Base-by-base conservation (phyloP, 2,329 filamentous ascomycete genomes). In the Emmonsiellopsis sp. region DNA sequence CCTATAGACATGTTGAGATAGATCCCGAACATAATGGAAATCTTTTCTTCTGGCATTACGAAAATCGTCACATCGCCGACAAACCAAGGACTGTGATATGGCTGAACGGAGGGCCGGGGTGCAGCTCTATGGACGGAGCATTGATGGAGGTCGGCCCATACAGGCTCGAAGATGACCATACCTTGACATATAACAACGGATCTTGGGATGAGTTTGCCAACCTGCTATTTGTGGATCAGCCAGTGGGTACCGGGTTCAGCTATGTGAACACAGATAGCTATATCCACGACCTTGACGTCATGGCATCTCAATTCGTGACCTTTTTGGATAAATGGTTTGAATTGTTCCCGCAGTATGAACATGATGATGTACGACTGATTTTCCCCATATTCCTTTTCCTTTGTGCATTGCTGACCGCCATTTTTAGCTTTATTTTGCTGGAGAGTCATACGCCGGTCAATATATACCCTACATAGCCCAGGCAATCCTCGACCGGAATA, bases 171-270 rank as follows among this genome's bases (percentile, higher is more conserved):
- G 81, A 92, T 60, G 81, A 86, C 34, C 71, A 79, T 71, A 77
- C 85, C 63, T 74, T 98, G 54, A 77, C 76, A 54, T 84, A 88
- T 68, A 96, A 96, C 68, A 86, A 94, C 53, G 93, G 93, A n/a
- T 91, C 90, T 1, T 98, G 94, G 94, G 87, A 95, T 70, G 92
- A 98, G 74, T 98, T 97, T 65, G 89, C 93, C 59, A 98, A 98
- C 64, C 71, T 98, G 50, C 81, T 98, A 55, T 98, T 98, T 66
- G 88, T 98, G 56, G 93, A 98, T 66, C 94, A 97, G 66, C 93
- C 93, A 0, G 91, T 97, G 37, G 94, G 93, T 10, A 96, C 92
- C 1, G 93, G 93, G 2, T 98, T 87, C 74, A 98, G 93, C 72
- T 97, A 93, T 66, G 91, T 91, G 65, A 86, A 95, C 65, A 93